A percentile compares a stretch with the other conserved stretches of the same genome.
These are phyloP conservation scores for Narthecium ossifragum DNA, from an alignment of 106 monocot genomes.

Conservation along the genomic window DNA sequence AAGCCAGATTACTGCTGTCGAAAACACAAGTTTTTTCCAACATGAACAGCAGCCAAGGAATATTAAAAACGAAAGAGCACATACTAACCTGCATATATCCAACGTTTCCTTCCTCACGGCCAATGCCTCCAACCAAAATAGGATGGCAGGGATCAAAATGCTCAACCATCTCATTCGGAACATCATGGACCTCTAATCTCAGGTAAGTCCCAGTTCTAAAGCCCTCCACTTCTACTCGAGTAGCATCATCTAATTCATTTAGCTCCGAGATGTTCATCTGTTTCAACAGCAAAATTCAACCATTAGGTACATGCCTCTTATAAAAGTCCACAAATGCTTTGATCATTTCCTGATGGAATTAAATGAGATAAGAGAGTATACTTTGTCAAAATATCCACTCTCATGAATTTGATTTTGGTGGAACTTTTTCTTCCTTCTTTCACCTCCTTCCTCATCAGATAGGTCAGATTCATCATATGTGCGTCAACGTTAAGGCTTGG, in stretches of 20 bases:
- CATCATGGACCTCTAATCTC: constrained; percentile 85
- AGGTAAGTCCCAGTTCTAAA: constrained; percentile 84
- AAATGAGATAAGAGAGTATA: constrained; percentile 12
- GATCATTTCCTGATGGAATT: too few relatives aligned
- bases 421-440: constrained; percentile 26
- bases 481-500: constrained; percentile 46
- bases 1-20: too few relatives aligned
- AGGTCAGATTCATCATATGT: constrained; percentile 73
- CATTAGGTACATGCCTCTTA: background rate
- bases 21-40: too few relatives aligned
- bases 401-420: constrained; percentile 23
- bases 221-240: constrained; percentile 80
- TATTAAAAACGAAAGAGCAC: constrained; percentile 2
- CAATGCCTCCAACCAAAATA: constrained; percentile 85
- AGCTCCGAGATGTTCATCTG: constrained; percentile 85
- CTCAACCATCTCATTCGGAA: constrained; percentile 93
- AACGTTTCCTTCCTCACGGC: constrained; percentile 75
- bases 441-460: constrained; percentile 52
- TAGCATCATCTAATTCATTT: constrained; percentile 92
- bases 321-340: background rate
- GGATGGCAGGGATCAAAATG: constrained; percentile 93
- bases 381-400: constrained; percentile 87
- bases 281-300: constrained; percentile 54
- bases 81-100: constrained; percentile 94
- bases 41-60: background rate